Base-by-base conservation (phyloP, 192 early-diverging fungal genomes). In the Entomortierella lignicola region DNA sequence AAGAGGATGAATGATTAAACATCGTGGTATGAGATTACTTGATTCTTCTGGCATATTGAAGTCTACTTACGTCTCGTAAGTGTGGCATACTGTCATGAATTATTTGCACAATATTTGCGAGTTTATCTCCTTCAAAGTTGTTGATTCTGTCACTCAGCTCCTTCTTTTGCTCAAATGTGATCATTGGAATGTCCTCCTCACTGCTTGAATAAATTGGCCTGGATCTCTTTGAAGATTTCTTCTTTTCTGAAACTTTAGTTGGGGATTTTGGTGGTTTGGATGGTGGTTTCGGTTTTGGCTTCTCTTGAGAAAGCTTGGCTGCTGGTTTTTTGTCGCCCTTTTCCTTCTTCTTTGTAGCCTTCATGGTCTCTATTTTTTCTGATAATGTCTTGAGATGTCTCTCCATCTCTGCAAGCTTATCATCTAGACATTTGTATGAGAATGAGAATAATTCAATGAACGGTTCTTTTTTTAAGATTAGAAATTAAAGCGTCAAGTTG, bases 121-220 rank as follows among this genome's bases (percentile, higher is more conserved):
- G 85, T 64, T 91, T 75, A 2, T 94, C 91, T 10, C 86, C 87
- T 2, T 85, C 65, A 57, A 94, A 75, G 41, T 80, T 81, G 61
- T 85, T 85, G 66, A 95, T 94, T 27, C 84, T 77, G 51, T 91
- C 87, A 60, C 87, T 89, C 20, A 99, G 86, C 69, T 96, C 94
- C 34, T 89, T 88, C 85, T 99, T 97, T 80, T 96, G 92, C 68
- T 96, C 92, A 71, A 93, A 89, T 1, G 93, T 93, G 25, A 98
- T 85, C 50, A 86, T 87, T 0, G 85, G 81, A 21, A 81, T 41
- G 7, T 80, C 81, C 17, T 88, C 66, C 31, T 71, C 77, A 29
- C 60, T 61, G 39, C 82, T 77, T 43, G 60, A 61, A 52, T 68
- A 77, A 23, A 81, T 48, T 15, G 69, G 29, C 23, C 60, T 23